These are phyloP conservation scores for Gossypium longicalyx DNA, from an alignment of 345 rosid genomes.

Conservation along the genomic window DNA sequence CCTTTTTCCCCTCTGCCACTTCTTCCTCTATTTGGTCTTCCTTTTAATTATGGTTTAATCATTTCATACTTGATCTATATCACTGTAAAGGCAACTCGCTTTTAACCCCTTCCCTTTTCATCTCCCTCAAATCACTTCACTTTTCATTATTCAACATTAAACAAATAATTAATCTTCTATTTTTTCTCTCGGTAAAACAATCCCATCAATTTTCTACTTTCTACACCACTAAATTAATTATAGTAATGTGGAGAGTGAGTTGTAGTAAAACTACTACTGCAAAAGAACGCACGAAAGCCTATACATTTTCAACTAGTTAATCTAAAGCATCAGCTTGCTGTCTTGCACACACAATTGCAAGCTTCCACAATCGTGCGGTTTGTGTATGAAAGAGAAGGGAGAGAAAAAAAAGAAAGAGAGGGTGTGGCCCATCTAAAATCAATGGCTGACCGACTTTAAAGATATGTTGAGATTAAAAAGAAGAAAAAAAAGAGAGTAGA, in stretches of 20 bases:
- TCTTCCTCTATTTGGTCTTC: constrained; percentile 35
- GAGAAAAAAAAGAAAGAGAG: not conserved
- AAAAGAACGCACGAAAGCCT: constrained; percentile 22
- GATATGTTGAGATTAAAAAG: constrained; percentile 11
- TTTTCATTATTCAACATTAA: too few relatives aligned
- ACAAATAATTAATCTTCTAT: too few relatives aligned
- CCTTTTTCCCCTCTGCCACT: not conserved
- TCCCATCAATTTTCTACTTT: not conserved
- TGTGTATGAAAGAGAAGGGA: constrained; percentile 1
- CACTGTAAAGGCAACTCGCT: constrained; percentile 34
- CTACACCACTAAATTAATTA: too few relatives aligned
- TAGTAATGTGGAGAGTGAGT: too few relatives aligned
- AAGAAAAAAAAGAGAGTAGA: not conserved
- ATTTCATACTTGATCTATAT: constrained; percentile 33
- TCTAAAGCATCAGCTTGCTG: constrained; percentile 11
- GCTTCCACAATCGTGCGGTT: constrained; percentile 15
- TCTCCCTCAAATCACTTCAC: not conserved
- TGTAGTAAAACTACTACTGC: not conserved
- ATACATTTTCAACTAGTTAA: constrained; percentile 28
- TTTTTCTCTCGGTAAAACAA: not conserved
- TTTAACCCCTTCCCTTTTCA: not conserved
- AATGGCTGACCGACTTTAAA: constrained; percentile 31
- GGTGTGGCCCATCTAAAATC: constrained; percentile 21
- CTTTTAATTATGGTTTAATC: constrained; percentile 50
- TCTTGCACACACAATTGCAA: constrained; percentile 13